Base-by-base conservation (phyloP, 2,329 filamentous ascomycete species). In the Ophiostoma ips region DNA sequence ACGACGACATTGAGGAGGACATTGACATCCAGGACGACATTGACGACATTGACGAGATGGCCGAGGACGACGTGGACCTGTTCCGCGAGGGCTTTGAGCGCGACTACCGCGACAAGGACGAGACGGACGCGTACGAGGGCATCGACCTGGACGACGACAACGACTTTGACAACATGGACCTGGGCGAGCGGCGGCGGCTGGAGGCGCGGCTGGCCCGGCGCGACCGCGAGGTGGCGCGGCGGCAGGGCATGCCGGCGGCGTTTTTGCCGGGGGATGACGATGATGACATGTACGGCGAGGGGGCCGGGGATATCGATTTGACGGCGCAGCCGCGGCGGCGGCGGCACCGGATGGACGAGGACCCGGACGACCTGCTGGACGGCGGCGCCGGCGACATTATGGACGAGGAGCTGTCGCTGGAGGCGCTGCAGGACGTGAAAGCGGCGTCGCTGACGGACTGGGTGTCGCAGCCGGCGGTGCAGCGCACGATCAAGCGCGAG, bases 391-490 rank as follows among this genome's bases (percentile, higher is more conserved):
- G 84, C 45, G 87, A 95, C 61, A 88, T 95, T 56, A 90, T 96
- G 85, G 86, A 94, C 56, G 90, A 94, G 64, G 89, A 96, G 65
- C 76, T 98, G 18, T 89, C 89, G 2, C 76, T 96, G 0, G 90
- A 96, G 66, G 87, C 87, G 12, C 73, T 98, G 38, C 81, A 85
- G 55, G 92, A 98, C 63, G 83, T 96, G 56, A 98, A 98, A 65
- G 88, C 92, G 16, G 78, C 87, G 16, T 95, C 85, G 58, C 71
- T 98, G 61, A 94, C 88, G 0, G 92, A 98, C 57, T 98, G 94
- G 94, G 84, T 98, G 38, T 82, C 87, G 13, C 83, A 89, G 58
- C 86, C 87, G 3, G 79, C 87, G 13, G 92, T 98, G 12, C 87
- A 95, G 66, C 79, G 87, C 58, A 94, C 89, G 1, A 92, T 98